Conservation (phyloP, 2,329 filamentous ascomycete species). For the Colletotrichum agaves region DNA sequence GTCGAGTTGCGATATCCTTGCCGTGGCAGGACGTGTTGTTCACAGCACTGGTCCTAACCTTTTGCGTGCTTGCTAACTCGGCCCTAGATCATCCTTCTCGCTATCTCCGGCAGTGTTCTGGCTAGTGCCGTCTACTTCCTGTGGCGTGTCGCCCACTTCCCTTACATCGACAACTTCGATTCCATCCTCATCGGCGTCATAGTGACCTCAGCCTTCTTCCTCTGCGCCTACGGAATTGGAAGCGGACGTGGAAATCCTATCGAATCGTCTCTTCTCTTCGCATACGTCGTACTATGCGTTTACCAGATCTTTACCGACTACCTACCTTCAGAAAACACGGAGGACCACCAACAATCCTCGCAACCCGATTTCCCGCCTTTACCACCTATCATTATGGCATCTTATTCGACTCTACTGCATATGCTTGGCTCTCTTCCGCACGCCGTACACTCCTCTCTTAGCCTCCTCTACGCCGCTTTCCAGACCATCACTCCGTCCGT, state of each 20-base stretch:
- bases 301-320: conserved; percentile 99
- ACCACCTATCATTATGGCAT: conserved; percentile 97
- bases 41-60: neutral
- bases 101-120: conserved; percentile 89
- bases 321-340: conserved; percentile 77
- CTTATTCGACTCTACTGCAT: conserved; percentile 90
- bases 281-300: conserved; percentile 97
- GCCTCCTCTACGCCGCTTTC: conserved; percentile 89
- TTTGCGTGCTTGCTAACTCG: conserved; percentile 46
- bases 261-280: conserved; percentile 49
- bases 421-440: conserved; percentile 84
- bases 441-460: conserved; percentile 84
- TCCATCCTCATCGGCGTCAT: conserved; percentile 92
- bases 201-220: conserved; percentile 90
- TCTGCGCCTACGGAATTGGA: conserved; percentile 93
- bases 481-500: conserved; percentile 96
- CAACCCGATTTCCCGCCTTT: conserved; percentile 96
- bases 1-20: neutral
- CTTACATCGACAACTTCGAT: conserved; percentile 91
- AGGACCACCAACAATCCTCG: conserved; percentile 59
- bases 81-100: conserved; percentile 82
- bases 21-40: neutral
- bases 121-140: conserved; percentile 96
- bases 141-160: conserved; percentile 93
- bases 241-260: conserved; percentile 89